These are phyloP conservation scores for Candida oleophila DNA, from an alignment of 805 yeast genomes.

Conservation along the genomic window DNA sequence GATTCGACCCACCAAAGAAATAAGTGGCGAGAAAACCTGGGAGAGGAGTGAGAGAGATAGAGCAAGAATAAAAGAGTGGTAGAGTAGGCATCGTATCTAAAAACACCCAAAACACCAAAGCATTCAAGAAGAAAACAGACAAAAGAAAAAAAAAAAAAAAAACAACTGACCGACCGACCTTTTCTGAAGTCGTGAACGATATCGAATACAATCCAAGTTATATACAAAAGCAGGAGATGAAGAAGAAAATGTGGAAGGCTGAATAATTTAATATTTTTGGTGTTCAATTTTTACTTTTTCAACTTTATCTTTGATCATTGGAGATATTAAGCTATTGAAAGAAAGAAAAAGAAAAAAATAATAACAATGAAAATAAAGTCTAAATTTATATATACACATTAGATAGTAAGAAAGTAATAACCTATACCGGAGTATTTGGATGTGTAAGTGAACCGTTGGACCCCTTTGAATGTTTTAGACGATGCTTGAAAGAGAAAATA, in stretches of 20 bases:
- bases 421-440: neutral
- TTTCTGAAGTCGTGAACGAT: no score
- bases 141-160: no score
- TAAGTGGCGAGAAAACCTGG: conserved; percentile 5
- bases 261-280: neutral
- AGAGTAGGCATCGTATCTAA: neutral
- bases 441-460: neutral
- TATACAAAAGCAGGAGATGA: neutral
- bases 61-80: neutral
- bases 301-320: neutral
- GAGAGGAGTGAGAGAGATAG: neutral
- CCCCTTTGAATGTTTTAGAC: no score
- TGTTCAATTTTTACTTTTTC: neutral
- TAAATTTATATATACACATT: conserved; percentile 1
- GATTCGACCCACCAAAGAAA: conserved; percentile 88
- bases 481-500: no score
- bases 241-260: neutral
- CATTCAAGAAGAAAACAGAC: neutral
- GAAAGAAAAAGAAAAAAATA: neutral
- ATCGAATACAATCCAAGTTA: no score
- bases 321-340: neutral
- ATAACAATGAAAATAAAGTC: no score
- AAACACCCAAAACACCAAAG: no score
- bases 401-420: conserved; percentile 2
- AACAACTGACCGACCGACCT: no score